A percentile compares a stretch with the other conserved stretches of the same genome.
phyloP scores from a whole-genome alignment of 371 early-diverging fungal species.

The Furculomyces boomerangus region DNA sequence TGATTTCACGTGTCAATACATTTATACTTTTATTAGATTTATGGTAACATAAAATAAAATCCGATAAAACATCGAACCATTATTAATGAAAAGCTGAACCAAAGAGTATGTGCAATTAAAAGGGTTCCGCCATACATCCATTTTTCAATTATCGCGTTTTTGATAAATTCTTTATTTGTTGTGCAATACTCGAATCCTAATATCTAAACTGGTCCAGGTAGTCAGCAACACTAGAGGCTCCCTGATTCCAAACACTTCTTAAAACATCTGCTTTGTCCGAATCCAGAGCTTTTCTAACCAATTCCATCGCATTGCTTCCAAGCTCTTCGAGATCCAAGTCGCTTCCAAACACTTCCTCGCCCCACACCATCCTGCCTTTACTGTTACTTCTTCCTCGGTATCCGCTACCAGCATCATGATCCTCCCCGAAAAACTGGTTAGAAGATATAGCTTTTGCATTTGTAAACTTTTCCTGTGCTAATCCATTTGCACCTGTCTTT shows the following conservation, averaged over 20 bases:
- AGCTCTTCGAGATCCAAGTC: conserved; percentile 23
- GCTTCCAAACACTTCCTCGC: not conserved
- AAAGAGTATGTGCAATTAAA: too few relatives aligned
- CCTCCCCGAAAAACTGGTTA: conserved; percentile 78
- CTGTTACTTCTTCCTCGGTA: not conserved
- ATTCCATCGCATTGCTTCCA: conserved; percentile 19
- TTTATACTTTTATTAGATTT: too few relatives aligned
- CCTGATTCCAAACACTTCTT: conserved; percentile 21
- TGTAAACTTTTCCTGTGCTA: not conserved
- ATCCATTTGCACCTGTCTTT: not conserved
- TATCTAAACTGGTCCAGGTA: conserved; percentile 19
- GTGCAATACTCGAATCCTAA: not conserved
- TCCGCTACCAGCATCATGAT: conserved; percentile 29
- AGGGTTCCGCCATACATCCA: too few relatives aligned
- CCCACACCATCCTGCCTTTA: not conserved
- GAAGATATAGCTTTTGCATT: conserved; percentile 34
- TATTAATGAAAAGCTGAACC: too few relatives aligned
- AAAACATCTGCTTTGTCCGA: conserved; percentile 21
- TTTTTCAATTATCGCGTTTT: too few relatives aligned
- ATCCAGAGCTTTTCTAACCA: conserved; percentile 17
- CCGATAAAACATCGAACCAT: too few relatives aligned
- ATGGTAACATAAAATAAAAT: too few relatives aligned
- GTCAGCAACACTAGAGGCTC: conserved; percentile 17
- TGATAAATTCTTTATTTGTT: too few relatives aligned
- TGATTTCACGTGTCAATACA: too few relatives aligned